Evolutionary conservation across 2,329 filamentous ascomycete species (phyloP), one percentile per base, ranked within the genome.

Genomic region (Scedosporium apiospermum): DNA sequence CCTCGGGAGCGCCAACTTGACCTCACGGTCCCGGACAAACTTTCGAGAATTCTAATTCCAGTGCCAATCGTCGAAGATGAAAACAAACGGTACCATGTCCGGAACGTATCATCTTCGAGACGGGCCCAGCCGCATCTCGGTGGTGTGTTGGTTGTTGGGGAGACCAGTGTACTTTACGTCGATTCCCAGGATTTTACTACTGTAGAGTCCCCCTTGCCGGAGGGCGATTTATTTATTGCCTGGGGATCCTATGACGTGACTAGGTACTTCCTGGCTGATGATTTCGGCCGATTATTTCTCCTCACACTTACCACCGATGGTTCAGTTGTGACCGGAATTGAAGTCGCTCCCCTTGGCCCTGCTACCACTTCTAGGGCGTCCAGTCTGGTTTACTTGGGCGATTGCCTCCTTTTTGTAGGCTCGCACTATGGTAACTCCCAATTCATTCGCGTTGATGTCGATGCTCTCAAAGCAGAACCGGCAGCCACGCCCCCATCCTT

Each of bases 361-460:
- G 64, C 76, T 49, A 68, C 65, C 27, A 93, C 89, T 0, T 91
- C 92, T 14, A 84, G 90, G 67, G 90, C 93, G 9, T 89, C 87
- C 6, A 86, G 82, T 14, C 76, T 99, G 53, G 87, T 96, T 0
- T 95, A 96, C 70, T 80, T 97, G 65, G 87, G 86, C 30, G 78
- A 83, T 46, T 84, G 88, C 0, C 78, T 88, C 57, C 79, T 97
- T 12, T 98, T 96, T 71, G 81, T 99, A 49, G 95, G 90, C 10
- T 97, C 93, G 1, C 93, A 97, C 72, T 89, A 95, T 68, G 93
- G 93, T 42, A 91, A 99, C 72, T 96, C 91, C 1, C 92, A 97
- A 71, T 81, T 98, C 7, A 83, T 95, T 55, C 80, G 83, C 61
- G 79, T 88, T 38, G 82, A 77, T 21, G 65, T 76, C 5, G 68